Base-by-base conservation (phyloP, 352 stramenopile genomes). In the Phytophthora idaei region DNA sequence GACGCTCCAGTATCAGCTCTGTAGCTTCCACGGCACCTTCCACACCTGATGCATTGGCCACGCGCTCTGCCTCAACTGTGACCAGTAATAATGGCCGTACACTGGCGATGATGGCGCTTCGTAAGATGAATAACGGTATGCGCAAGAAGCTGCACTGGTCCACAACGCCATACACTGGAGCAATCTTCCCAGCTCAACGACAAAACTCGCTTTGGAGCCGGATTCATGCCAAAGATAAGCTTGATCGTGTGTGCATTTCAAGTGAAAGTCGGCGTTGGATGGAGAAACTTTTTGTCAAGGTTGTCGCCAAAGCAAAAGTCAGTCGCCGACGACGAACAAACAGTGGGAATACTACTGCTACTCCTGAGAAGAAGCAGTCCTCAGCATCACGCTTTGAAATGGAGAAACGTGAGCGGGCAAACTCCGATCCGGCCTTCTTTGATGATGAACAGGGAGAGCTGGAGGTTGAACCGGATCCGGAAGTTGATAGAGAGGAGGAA, bases 121-220 rank as follows among this genome's bases (percentile, higher is more conserved):
- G 75, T 29, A 89, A 83, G 61, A 75, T 81, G 58, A 73, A 85
- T 31, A 82, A 70, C n/a, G 73, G 60, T 1, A 85, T 90, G 57
- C 81, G 85, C 29, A 93, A 93, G 69, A 91, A 90, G 50, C 71
- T 93, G 14, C 83, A 93, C 37, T 93, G 85, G 85, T 83, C 77
- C 2, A 86, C 86, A 27, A 89, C 71, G n/a, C 53, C 73, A 28
- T 67, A 80, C 57, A 71, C 71, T 15, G 73, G 64, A 6, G 63
- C 80, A 12, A 54, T 77, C 17, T 29, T 73, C 2, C 50, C 59
- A 31, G 57, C 53, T 47, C 67, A 72, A 21, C 67, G 69, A 6
- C 80, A 65, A 15, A 67, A 87, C 15, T 87, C 80, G 25, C 66
- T 92, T 12, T 92, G 84, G 84, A 80, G 71, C 41, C 60, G 65